Percentiles rank a stretch among this genome's conserved stretches.
Evolutionary conservation across 78 protist genomes (phyloP).

Genomic region (Acrasis kona): DNA sequence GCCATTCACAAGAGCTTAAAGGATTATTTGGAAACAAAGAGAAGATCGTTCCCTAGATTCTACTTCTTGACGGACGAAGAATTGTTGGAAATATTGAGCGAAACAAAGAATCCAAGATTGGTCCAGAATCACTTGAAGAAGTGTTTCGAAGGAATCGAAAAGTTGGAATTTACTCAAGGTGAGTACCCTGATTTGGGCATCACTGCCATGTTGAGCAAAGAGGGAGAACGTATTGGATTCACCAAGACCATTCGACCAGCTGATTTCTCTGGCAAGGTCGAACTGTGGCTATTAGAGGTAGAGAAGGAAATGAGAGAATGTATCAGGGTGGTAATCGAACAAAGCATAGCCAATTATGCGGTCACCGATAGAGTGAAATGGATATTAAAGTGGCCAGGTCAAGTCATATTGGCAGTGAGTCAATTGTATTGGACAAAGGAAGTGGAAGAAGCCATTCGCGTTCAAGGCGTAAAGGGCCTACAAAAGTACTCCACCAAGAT

Average conservation of each 20-base stretch:
- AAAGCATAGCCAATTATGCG: not conserved
- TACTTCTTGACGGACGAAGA: conserved; percentile 68
- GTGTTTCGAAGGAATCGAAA: conserved; percentile 64
- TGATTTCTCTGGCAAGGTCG: conserved; percentile 51
- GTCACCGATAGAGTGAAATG: conserved; percentile 23
- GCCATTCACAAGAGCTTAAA: conserved; percentile 33
- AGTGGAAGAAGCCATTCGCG: conserved; percentile 43
- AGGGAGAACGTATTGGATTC: conserved; percentile 51
- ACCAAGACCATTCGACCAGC: conserved; percentile 3
- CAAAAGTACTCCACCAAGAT: not conserved
- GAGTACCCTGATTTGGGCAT: conserved; percentile 14
- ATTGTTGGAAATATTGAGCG: conserved; percentile 54
- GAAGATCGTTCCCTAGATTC: conserved; percentile 63
- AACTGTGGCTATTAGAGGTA: conserved; percentile 59
- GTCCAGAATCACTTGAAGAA: conserved; percentile 74
- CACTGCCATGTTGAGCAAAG: conserved; percentile 53
- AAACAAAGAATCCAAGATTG: conserved; percentile 55
- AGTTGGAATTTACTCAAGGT: conserved; percentile 23
- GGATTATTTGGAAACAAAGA: conserved; percentile 59
- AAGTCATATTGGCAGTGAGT: conserved; percentile 37
- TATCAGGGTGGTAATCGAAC: conserved; percentile 22
- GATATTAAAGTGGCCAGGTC: conserved; percentile 51
- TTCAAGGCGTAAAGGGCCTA: conserved; percentile 17
- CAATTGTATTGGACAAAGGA: conserved; percentile 56
- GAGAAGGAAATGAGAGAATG: conserved; percentile 25